A percentile compares a stretch with the other conserved stretches of the same genome.
phyloP scores from a whole-genome alignment of 2,329 filamentous ascomycete genomes.

The Calonectria honghensis region DNA sequence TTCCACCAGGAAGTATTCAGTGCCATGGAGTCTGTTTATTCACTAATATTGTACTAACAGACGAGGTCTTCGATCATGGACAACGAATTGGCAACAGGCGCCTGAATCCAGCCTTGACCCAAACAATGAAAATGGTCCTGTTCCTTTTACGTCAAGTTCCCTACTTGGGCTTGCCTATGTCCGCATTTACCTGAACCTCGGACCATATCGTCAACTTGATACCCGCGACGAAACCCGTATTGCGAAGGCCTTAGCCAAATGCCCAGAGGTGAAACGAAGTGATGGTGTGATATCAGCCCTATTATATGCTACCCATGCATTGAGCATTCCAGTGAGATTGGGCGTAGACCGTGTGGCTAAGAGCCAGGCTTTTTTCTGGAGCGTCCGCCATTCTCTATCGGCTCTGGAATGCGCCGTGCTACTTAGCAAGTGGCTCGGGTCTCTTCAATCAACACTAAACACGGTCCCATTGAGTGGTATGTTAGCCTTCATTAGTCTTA shows the following conservation, averaged over 20 bases:
- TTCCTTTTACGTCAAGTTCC: conserved; percentile 67
- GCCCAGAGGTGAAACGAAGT: conserved; percentile 66
- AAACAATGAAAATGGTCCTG: conserved; percentile 63
- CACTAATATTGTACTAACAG: conserved; percentile 41
- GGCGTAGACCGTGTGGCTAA: conserved; percentile 73
- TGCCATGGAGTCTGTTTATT: not conserved
- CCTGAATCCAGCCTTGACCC: conserved; percentile 63
- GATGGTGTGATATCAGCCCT: conserved; percentile 69
- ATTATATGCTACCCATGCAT: conserved; percentile 71
- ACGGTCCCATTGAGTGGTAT: conserved; percentile 55
- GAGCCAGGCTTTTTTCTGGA: conserved; percentile 75
- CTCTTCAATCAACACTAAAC: conserved; percentile 49
- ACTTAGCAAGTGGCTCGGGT: conserved; percentile 69
- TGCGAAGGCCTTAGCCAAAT: conserved; percentile 60
- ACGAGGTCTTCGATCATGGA: conserved; percentile 61
- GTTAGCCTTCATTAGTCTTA: not conserved
- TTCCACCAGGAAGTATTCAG: not conserved
- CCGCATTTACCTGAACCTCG: conserved; percentile 67
- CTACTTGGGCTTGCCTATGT: conserved; percentile 68
- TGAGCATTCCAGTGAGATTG: conserved; percentile 73
- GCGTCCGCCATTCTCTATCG: conserved; percentile 73
- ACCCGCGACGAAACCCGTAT: conserved; percentile 65
- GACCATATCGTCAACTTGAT: conserved; percentile 65
- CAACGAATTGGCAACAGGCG: conserved; percentile 62
- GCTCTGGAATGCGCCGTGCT: conserved; percentile 73